Evolutionary conservation across 257 asterid genomes (phyloP).

Genomic region (Paraleonurus japonicus): DNA sequence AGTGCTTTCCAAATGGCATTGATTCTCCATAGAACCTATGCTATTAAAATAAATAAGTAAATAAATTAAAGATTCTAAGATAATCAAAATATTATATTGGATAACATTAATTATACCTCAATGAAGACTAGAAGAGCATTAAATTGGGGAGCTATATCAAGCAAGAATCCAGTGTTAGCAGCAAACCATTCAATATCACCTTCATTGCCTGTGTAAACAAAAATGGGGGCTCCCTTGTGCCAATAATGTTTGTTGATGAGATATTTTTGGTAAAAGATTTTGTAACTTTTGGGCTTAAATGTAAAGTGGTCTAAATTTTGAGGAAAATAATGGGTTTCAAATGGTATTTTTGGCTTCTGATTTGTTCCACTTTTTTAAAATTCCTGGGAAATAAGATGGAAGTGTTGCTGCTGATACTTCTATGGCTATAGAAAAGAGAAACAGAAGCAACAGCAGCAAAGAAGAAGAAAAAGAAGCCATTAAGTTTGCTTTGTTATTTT

Average conservation of each 20-base stretch:
- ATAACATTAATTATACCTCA: constrained; percentile 41
- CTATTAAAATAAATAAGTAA: constrained; percentile 8
- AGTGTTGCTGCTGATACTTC: constrained; percentile 33
- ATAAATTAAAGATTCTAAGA: neutral
- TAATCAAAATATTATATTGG: neutral
- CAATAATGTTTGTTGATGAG: constrained; percentile 60
- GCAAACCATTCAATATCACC: constrained; percentile 87
- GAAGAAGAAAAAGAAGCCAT: constrained; percentile 38
- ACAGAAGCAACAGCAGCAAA: constrained; percentile 25
- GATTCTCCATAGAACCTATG: constrained; percentile 84
- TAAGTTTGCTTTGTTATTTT: neutral
- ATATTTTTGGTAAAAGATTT: constrained; percentile 61
- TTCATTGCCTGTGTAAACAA: constrained; percentile 84
- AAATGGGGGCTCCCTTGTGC: constrained; percentile 60
- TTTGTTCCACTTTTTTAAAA: constrained; percentile 32
- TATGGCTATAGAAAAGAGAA: constrained; percentile 26
- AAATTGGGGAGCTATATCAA: constrained; percentile 70
- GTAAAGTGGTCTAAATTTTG: constrained; percentile 77
- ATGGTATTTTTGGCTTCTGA: constrained; percentile 44
- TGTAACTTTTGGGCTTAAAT: constrained; percentile 53
- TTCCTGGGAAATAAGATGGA: constrained; percentile 48
- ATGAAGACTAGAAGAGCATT: constrained; percentile 66
- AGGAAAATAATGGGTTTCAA: constrained; percentile 55
- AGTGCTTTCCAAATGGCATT: constrained; percentile 61
- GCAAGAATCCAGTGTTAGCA: constrained; percentile 71